These are phyloP conservation scores for Tetracladium maxilliforme DNA, from an alignment of 2,329 filamentous ascomycete genomes.

Conservation along the genomic window DNA sequence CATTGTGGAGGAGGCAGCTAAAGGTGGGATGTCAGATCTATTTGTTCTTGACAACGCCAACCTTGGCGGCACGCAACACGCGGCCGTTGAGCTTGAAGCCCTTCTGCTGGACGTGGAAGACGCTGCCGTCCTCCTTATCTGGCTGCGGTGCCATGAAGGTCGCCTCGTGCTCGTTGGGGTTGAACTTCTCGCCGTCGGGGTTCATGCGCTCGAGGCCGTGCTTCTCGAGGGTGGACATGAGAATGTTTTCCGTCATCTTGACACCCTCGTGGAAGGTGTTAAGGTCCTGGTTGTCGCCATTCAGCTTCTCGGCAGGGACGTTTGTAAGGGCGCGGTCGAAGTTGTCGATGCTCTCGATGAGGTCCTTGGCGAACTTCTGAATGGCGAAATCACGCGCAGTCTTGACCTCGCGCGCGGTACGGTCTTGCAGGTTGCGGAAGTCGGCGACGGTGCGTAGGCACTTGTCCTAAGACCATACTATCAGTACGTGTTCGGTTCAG, in stretches of 20 bases:
- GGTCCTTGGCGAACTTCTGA: slow-evolving; percentile 83
- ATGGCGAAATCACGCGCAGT: slow-evolving; percentile 84
- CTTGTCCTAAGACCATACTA: slow-evolving; percentile 53
- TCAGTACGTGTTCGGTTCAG: slow-evolving; percentile 1
- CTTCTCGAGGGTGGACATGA: slow-evolving; percentile 81
- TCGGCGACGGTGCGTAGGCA: slow-evolving; percentile 89
- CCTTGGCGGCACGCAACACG: slow-evolving; percentile 82
- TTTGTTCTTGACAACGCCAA: slow-evolving; percentile 81
- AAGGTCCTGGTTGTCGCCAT: slow-evolving; percentile 49
- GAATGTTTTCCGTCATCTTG: slow-evolving; percentile 85
- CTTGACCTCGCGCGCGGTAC: slow-evolving; percentile 82
- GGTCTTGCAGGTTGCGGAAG: slow-evolving; percentile 95
- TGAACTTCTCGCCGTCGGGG: slow-evolving; percentile 74
- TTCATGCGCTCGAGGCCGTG: slow-evolving; percentile 87
- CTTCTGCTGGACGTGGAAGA: slow-evolving; percentile 90
- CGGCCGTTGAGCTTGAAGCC: slow-evolving; percentile 89
- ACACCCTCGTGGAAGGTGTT: slow-evolving; percentile 73
- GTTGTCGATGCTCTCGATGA: slow-evolving; percentile 93
- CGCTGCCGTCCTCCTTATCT: slow-evolving; percentile 77
- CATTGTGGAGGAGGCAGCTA: too few species aligned
- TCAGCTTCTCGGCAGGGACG: slow-evolving; percentile 62
- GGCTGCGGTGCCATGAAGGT: slow-evolving; percentile 84
- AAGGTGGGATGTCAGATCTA: too few species aligned
- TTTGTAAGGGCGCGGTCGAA: slow-evolving; percentile 80
- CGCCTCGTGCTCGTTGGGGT: slow-evolving; percentile 93